Conservation (phyloP, 306 rosid species). For the Alnus rubra region DNA sequence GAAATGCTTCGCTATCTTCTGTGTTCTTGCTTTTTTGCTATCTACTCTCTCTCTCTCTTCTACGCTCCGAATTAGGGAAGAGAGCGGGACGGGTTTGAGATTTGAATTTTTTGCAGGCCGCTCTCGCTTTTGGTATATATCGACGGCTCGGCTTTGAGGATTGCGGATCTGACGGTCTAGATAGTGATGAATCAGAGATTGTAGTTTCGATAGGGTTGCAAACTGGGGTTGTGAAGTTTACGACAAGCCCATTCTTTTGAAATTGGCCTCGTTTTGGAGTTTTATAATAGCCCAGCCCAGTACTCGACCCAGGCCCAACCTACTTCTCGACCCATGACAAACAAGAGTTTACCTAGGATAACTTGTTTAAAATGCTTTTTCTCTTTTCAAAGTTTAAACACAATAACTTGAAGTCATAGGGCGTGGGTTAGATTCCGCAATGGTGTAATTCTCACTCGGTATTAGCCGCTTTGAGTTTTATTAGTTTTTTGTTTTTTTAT, state of each 20-base stretch:
- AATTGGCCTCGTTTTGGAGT: no score
- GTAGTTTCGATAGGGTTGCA: neutral
- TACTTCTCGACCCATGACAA: no score
- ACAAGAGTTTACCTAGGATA: no score
- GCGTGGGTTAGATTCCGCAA: no score
- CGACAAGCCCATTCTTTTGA: no score
- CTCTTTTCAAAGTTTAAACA: no score
- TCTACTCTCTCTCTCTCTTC: slow-evolving; percentile 11
- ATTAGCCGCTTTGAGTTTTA: no score
- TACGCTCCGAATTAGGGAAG: slow-evolving; percentile 24
- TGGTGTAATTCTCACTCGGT: no score
- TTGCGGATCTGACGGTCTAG: slow-evolving; percentile 38
- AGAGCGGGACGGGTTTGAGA: slow-evolving; percentile 51
- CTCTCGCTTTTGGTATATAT: slow-evolving; percentile 40
- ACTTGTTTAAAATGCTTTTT: no score
- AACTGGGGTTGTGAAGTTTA: neutral
- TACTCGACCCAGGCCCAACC: neutral
- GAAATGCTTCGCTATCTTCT: slow-evolving; percentile 13
- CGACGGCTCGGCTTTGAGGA: slow-evolving; percentile 32
- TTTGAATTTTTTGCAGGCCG: slow-evolving; percentile 66
- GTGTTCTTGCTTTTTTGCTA: slow-evolving; percentile 7
- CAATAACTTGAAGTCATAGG: no score
- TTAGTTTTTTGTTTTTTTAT: no score
- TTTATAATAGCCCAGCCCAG: neutral
- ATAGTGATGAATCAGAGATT: neutral